Evolutionary conservation across 2,329 filamentous ascomycete species (phyloP).

Genomic region (Pseudonectria buxi): DNA sequence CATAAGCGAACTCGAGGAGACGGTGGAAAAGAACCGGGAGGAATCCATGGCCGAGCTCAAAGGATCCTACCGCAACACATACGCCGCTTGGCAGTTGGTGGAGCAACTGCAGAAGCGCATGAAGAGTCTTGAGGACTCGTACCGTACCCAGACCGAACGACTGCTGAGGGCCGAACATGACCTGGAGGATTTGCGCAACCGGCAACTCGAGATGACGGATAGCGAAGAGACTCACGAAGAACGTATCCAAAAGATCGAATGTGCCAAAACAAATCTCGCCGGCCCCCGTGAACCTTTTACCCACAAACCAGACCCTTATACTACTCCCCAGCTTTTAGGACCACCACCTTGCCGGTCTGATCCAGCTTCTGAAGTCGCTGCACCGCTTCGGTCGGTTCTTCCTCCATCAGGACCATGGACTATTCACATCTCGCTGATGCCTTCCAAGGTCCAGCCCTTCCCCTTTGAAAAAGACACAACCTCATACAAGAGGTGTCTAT

Average conservation of each 20-base stretch:
- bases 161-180: slow-evolving; percentile 34
- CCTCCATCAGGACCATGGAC: slow-evolving; percentile 42
- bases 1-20: slow-evolving; percentile 47
- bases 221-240: slow-evolving; percentile 48
- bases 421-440: slow-evolving; percentile 53
- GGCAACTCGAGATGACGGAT: slow-evolving; percentile 44
- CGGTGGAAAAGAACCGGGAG: slow-evolving; percentile 44
- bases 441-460: slow-evolving; percentile 46
- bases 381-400: slow-evolving; percentile 2
- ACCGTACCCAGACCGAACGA: slow-evolving; percentile 34
- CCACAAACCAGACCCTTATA: slow-evolving; percentile 3
- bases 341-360: slow-evolving; percentile 3
- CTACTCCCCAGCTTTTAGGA: slow-evolving; percentile 4
- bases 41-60: slow-evolving; percentile 48
- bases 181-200: slow-evolving; percentile 39
- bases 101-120: slow-evolving; percentile 36
- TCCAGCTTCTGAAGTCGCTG: slow-evolving; percentile 1
- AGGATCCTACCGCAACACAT: slow-evolving; percentile 48
- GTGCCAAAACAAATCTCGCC: slow-evolving; percentile 14
- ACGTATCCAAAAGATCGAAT: slow-evolving; percentile 42
- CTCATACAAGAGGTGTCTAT: slow-evolving; percentile 55
- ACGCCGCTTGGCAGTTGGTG: slow-evolving; percentile 47
- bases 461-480: slow-evolving; percentile 57
- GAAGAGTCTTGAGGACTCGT: slow-evolving; percentile 29
- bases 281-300: slow-evolving; percentile 16